phyloP scores from a whole-genome alignment of 2,329 filamentous ascomycete genomes.

The Diaporthe amygdali region DNA sequence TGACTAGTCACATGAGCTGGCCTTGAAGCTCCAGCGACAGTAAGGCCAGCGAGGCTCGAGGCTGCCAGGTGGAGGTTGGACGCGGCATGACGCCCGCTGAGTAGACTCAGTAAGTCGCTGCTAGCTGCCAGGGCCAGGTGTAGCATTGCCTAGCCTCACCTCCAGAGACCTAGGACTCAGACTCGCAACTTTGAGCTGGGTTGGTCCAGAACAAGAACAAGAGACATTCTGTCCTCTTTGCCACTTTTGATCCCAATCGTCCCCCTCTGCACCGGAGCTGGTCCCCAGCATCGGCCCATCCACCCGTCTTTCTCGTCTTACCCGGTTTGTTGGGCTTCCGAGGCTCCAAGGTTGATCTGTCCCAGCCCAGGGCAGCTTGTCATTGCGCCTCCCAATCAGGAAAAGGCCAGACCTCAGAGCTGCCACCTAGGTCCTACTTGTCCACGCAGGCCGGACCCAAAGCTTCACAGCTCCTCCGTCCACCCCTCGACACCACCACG shows the following conservation, averaged over 20 bases:
- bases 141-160: conserved; percentile 12
- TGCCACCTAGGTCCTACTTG: conserved; percentile 11
- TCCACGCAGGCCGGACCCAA: conserved; percentile 6
- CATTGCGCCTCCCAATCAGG: conserved; percentile 19
- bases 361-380: conserved; percentile 23
- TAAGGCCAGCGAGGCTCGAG: conserved; percentile 16
- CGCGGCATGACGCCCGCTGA: neutral
- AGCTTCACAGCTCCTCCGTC: conserved; percentile 15
- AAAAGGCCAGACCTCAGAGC: conserved; percentile 22
- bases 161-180: neutral
- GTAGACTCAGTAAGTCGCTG: neutral
- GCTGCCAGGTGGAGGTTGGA: neutral
- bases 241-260: neutral
- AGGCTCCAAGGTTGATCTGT: neutral
- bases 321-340: neutral
- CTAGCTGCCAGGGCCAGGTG: neutral
- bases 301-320: neutral
- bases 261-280: neutral
- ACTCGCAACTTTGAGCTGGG: neutral
- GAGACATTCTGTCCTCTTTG: conserved; percentile 14
- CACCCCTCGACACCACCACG: conserved; percentile 13
- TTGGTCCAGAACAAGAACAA: neutral
- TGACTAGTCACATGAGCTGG: neutral
- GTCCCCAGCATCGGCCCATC: neutral
- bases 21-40: neutral